Conservation (phyloP, 2,329 filamentous ascomycete species). For the Pseudohalonectria lignicola region DNA sequence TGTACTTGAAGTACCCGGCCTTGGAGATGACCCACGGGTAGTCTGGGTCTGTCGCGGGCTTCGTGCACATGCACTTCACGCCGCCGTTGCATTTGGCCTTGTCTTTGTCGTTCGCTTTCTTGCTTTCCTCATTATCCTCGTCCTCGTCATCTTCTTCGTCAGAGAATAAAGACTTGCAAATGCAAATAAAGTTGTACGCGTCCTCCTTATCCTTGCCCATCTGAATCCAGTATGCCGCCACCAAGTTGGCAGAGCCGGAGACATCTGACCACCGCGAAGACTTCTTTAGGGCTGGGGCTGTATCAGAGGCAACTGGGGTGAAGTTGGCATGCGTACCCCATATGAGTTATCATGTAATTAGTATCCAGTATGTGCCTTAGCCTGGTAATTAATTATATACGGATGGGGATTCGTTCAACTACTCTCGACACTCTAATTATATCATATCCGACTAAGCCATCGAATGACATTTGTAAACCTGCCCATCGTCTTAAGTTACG, state of each 20-base stretch:
- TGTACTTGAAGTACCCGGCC: constrained; percentile 19
- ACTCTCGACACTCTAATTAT: no score
- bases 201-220: constrained; percentile 14
- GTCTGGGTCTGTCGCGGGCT: constrained; percentile 16
- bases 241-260: constrained; percentile 22
- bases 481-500: no score
- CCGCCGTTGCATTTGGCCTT: constrained; percentile 12
- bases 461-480: no score
- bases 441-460: no score
- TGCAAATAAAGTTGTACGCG: constrained; percentile 16
- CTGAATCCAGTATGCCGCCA: constrained; percentile 14
- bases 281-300: no score
- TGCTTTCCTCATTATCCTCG: constrained; percentile 7
- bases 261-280: constrained; percentile 17
- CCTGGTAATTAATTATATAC: no score
- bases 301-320: no score
- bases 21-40: constrained; percentile 19
- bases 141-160: constrained; percentile 8
- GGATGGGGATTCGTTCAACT: no score
- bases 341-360: no score
- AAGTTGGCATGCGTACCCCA: no score
- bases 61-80: constrained; percentile 20
- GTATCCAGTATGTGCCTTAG: no score
- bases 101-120: constrained; percentile 6
- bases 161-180: constrained; percentile 12